Conservation (phyloP, 2,329 filamentous ascomycete species). For the Fusarium multiceps region DNA sequence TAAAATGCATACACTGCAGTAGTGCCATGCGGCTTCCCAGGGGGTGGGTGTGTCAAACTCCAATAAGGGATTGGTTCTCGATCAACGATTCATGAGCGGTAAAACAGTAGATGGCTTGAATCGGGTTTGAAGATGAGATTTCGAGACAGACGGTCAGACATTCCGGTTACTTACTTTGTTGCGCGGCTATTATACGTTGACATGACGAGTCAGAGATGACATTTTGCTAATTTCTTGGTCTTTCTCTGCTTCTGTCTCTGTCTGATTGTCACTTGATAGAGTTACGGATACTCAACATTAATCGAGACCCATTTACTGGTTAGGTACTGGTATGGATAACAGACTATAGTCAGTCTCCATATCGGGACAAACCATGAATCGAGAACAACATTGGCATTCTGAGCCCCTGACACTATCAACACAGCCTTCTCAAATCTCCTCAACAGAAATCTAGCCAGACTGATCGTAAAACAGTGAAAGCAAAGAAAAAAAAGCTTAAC, state of each 20-base stretch:
- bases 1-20: conserved; percentile 39
- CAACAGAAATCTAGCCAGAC: conserved; percentile 23
- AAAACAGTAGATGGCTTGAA: conserved; percentile 27
- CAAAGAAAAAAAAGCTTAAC: conserved; percentile 28
- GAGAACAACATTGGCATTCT: conserved; percentile 18
- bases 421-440: conserved; percentile 29
- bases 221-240: background rate
- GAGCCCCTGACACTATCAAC: background rate
- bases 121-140: conserved; percentile 25
- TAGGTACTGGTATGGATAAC: background rate
- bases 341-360: background rate
- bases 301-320: background rate
- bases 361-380: conserved; percentile 15
- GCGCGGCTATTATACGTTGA: conserved; percentile 2
- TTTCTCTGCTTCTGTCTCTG: background rate
- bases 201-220: background rate
- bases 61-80: background rate
- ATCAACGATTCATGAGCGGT: conserved; percentile 14
- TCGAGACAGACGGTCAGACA: conserved; percentile 24
- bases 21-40: conserved; percentile 39
- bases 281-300: background rate
- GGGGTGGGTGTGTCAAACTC: conserved; percentile 33
- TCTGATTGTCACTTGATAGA: background rate
- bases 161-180: background rate
- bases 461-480: conserved; percentile 7